Percentiles rank a stretch among this genome's conserved stretches.
Evolutionary conservation across 495 filamentous ascomycete genomes (phyloP).

Genomic region (Delitschia confertaspora): DNA sequence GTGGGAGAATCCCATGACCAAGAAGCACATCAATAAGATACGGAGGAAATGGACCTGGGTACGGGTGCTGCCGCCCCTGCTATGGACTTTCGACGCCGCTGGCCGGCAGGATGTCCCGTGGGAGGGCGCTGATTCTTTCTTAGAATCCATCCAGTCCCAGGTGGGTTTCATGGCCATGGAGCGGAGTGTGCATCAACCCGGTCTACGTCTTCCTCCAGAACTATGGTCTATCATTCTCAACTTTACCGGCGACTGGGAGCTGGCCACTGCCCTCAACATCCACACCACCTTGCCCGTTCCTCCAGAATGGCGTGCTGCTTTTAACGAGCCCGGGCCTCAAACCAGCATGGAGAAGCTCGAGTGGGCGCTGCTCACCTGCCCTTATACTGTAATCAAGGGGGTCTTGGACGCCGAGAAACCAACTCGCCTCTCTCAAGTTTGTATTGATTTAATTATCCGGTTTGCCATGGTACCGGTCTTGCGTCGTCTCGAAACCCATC

Average conservation of each 20-base stretch:
- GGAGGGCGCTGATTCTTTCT: constrained; percentile 57
- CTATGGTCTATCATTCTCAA: constrained; percentile 84
- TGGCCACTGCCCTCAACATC: constrained; percentile 68
- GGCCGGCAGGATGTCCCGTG: constrained; percentile 39
- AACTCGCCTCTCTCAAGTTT: constrained; percentile 65
- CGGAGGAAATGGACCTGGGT: constrained; percentile 76
- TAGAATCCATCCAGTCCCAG: constrained; percentile 58
- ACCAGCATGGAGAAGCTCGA: constrained; percentile 53
- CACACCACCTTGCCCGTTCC: constrained; percentile 68
- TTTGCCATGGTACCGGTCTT: constrained; percentile 74
- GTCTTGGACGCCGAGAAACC: constrained; percentile 59
- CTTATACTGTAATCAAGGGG: constrained; percentile 54
- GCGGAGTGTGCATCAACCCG: constrained; percentile 37
- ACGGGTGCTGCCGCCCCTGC: constrained; percentile 56
- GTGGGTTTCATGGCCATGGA: constrained; percentile 53
- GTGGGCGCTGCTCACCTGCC: constrained; percentile 67
- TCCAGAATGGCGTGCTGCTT: constrained; percentile 52
- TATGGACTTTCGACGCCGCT: constrained; percentile 57
- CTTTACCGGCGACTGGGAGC: constrained; percentile 79
- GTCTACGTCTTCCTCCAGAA: constrained; percentile 57
- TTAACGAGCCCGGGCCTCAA: constrained; percentile 40
- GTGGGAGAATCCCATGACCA: constrained; percentile 82
- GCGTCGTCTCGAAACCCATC: constrained; percentile 66
- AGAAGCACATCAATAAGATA: constrained; percentile 72
- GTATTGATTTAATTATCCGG: constrained; percentile 82